phyloP scores from a whole-genome alignment of 2,329 filamentous ascomycete species.

The Monilinia vaccinii-corymbosi region DNA sequence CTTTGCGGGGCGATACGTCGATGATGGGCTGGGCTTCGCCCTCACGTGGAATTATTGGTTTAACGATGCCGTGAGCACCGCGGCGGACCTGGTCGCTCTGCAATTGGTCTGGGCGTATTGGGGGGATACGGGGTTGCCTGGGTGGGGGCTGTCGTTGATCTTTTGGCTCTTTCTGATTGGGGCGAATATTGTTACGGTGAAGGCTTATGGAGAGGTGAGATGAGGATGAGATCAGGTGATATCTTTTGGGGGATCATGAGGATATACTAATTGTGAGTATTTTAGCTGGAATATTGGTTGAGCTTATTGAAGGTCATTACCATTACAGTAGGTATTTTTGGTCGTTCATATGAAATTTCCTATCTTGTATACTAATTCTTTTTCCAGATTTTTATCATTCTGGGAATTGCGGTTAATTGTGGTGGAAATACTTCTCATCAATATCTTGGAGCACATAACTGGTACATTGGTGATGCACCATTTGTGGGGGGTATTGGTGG shows the following conservation, averaged over 20 bases:
- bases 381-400: constrained; percentile 48
- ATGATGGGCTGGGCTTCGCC: constrained; percentile 45
- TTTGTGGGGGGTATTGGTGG: constrained; percentile 58
- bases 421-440: constrained; percentile 44
- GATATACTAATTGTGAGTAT: neutral
- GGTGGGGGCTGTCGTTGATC: constrained; percentile 53
- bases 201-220: constrained; percentile 43
- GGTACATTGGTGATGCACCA: constrained; percentile 49
- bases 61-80: constrained; percentile 53
- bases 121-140: constrained; percentile 54
- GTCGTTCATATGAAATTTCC: neutral
- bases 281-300: constrained; percentile 46
- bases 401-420: constrained; percentile 50
- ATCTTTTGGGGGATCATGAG: neutral
- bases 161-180: constrained; percentile 48
- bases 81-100: constrained; percentile 50
- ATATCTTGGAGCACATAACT: constrained; percentile 51
- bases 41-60: constrained; percentile 55
- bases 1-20: constrained; percentile 45
- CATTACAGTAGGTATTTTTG: constrained; percentile 34
- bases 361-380: neutral
- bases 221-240: constrained; percentile 33
- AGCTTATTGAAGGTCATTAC: constrained; percentile 44
- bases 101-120: constrained; percentile 53
- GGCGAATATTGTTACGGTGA: constrained; percentile 44